Base-by-base conservation (phyloP, 192 early-diverging fungal species). In the Glomus cerebriforme region DNA sequence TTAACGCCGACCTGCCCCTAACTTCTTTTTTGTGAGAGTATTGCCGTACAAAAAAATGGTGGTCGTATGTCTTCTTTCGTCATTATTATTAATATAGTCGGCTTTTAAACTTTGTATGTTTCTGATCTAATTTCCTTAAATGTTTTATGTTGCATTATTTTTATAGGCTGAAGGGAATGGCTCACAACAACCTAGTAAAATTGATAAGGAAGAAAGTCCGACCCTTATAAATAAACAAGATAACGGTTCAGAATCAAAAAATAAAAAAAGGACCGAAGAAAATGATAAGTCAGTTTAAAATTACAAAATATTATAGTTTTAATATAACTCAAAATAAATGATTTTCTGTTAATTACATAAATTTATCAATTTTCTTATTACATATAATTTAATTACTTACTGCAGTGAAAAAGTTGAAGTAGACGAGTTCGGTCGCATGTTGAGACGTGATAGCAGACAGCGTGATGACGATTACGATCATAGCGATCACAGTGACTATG, bases 351-450 rank as follows among this genome's bases (percentile, higher is more conserved):
- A n/a, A n/a, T n/a, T 4, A 31, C 1, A 3, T 32, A 13, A 26
- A 27, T 12, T 17, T 64, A 31, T 64, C 31, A 6, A 15, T 10
- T 15, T 31, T 12, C 9, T 31, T 10, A 15, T 26, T 31, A 17
- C 3, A 27, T 31, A 7, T 12, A 29, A 31, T 27, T 64, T 17
- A 64, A 64, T 64, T n/a, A n/a, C n/a, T n/a, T n/a, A 13, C 15
- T 64, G n/a, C 26, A 71, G 69, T 24, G 69, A 71, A 5, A 15
- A 85, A 47, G 85, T 87, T 29, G 88, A 88, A 49, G 79, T 86
- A 17, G 82, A 86, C 67, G 86, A 85, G 39, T 83, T 79, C 62
- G 82, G 80, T 37, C 47, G 86, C 59, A 79, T 82, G 22, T 74
- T 80, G 35, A 63, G 82, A 19, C 78, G 82, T 29, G 22, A 43